These are phyloP conservation scores for Chalciporus sphaerocephalus DNA, from an alignment of 768 basidiomycete species.

Conservation along the genomic window DNA sequence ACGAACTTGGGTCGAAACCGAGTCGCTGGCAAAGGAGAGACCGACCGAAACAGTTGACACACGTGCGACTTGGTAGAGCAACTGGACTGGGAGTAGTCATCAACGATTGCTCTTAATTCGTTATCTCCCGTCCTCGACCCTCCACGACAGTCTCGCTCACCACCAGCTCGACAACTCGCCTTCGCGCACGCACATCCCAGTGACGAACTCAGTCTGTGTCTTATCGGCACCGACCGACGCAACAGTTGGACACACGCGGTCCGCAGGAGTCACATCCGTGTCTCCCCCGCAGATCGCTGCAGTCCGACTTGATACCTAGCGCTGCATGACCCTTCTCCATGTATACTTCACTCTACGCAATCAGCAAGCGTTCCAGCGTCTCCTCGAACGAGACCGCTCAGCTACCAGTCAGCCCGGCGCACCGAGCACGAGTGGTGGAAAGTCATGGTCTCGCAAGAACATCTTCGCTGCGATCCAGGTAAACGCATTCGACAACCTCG, in stretches of 20 bases:
- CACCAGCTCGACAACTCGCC: background rate
- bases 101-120: too few species aligned
- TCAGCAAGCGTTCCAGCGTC: slow-evolving; percentile 71
- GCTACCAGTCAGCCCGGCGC: slow-evolving; percentile 23
- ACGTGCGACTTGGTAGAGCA: slow-evolving; percentile 10
- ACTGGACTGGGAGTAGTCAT: background rate
- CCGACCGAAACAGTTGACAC: slow-evolving; percentile 6
- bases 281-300: slow-evolving; percentile 18
- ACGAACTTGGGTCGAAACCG: too few species aligned
- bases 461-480: slow-evolving; percentile 45
- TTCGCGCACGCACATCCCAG: background rate
- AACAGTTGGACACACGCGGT: slow-evolving; percentile 19
- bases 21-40: background rate
- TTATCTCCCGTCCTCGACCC: background rate
- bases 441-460: slow-evolving; percentile 54
- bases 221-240: slow-evolving; percentile 14
- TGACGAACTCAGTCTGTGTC: slow-evolving; percentile 7
- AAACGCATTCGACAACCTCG: slow-evolving; percentile 68
- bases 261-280: slow-evolving; percentile 23
- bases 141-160: background rate
- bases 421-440: slow-evolving; percentile 46
- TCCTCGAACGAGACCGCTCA: slow-evolving; percentile 52
- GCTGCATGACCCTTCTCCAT: slow-evolving; percentile 79
- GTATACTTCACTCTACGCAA: slow-evolving; percentile 65
- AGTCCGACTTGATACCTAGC: slow-evolving; percentile 12